Conservation (phyloP, 1,284 basidiomycete genomes). For the Kalmanozyma brasiliensis region DNA sequence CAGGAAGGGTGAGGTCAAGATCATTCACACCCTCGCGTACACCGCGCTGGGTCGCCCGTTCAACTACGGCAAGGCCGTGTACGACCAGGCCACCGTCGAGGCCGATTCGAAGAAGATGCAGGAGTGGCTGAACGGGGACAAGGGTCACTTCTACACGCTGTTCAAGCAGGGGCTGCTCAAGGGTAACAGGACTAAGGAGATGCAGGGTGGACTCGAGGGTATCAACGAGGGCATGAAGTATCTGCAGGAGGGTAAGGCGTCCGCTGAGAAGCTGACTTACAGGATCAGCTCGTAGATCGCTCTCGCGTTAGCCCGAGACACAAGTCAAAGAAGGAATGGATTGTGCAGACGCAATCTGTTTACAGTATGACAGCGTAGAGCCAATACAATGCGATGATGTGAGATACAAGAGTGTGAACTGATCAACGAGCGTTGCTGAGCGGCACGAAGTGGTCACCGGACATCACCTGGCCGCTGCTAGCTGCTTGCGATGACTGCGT, state of each 20-base stretch:
- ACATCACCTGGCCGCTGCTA: conserved; percentile 1
- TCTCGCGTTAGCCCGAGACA: too few species aligned
- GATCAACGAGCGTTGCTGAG: conserved; percentile 15
- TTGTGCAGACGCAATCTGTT: too few species aligned
- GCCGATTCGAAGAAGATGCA: conserved; percentile 39
- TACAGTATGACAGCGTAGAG: too few species aligned
- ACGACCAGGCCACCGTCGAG: conserved; percentile 32
- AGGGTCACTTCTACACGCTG: conserved; percentile 52
- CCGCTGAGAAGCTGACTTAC: conserved; percentile 61
- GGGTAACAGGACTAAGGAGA: conserved; percentile 55
- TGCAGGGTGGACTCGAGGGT: conserved; percentile 50
- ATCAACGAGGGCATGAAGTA: conserved; percentile 56
- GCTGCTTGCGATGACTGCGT: conserved; percentile 1
- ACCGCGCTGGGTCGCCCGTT: conserved; percentile 53
- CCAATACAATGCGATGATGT: background rate
- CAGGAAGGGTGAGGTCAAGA: conserved; percentile 54
- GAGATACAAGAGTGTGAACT: background rate
- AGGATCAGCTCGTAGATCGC: conserved; percentile 39
- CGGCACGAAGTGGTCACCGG: conserved; percentile 7
- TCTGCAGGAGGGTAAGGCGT: conserved; percentile 56
- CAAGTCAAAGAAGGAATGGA: too few species aligned
- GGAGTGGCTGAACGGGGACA: conserved; percentile 47
- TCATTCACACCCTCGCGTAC: conserved; percentile 59
- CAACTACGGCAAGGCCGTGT: conserved; percentile 49
- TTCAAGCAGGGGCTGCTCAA: conserved; percentile 43